Conservation (phyloP, 2,329 filamentous ascomycete genomes). For the Berkeleyomyces rouxiae region DNA sequence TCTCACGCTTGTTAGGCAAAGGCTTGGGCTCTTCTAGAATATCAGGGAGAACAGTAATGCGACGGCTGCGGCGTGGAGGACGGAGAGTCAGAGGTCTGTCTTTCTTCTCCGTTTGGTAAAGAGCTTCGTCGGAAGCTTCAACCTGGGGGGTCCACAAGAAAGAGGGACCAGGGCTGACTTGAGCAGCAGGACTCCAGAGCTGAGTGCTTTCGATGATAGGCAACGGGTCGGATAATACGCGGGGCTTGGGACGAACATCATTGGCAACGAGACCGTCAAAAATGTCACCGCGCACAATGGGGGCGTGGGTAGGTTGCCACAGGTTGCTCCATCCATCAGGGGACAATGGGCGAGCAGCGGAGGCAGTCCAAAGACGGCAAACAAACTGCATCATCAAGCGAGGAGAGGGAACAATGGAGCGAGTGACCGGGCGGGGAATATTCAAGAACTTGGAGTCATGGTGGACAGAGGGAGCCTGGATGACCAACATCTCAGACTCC, state of each 20-base stretch:
- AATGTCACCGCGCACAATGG: constrained; percentile 8
- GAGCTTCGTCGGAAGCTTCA: background rate
- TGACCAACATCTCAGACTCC: constrained; percentile 20
- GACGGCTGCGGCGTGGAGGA: constrained; percentile 37
- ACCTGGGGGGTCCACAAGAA: constrained; percentile 20
- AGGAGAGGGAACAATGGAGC: background rate
- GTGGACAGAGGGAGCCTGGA: constrained; percentile 1
- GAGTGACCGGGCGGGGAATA: background rate
- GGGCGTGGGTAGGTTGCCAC: constrained; percentile 11
- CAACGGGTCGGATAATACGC: constrained; percentile 20
- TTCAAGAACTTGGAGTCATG: background rate
- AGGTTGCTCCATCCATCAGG: constrained; percentile 7
- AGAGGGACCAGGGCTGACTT: background rate
- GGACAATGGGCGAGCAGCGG: constrained; percentile 11
- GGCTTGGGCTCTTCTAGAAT: constrained; percentile 46
- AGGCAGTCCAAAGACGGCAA: constrained; percentile 11
- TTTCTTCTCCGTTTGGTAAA: constrained; percentile 15
- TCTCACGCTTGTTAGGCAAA: constrained; percentile 39
- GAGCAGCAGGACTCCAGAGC: constrained; percentile 23
- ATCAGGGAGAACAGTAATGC: constrained; percentile 43
- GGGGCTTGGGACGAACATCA: constrained; percentile 22
- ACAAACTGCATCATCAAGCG: constrained; percentile 12
- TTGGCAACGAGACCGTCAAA: constrained; percentile 18
- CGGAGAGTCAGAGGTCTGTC: constrained; percentile 32
- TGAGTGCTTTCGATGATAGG: constrained; percentile 21